phyloP scores from a whole-genome alignment of 169 alveolate genomes.

The Eimeria sp. region DNA sequence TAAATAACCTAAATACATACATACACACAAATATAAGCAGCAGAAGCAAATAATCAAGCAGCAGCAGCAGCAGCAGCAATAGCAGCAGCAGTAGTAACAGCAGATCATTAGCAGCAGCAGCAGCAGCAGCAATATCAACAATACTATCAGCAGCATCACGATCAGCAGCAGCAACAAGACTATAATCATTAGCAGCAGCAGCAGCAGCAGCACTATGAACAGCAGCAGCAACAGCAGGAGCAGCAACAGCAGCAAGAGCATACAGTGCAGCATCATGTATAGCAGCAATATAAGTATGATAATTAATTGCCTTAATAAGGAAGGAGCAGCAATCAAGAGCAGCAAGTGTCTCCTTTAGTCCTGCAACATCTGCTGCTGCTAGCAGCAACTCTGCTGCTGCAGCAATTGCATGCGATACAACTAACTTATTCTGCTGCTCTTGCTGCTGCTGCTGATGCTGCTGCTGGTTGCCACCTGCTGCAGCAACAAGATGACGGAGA shows the following conservation, averaged over 20 bases:
- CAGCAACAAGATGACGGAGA: neutral
- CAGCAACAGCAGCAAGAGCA: neutral
- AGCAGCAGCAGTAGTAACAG: neutral
- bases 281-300: neutral
- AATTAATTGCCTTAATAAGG: neutral
- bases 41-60: neutral
- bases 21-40: neutral
- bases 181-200: neutral
- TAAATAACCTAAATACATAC: slow-evolving; percentile 10
- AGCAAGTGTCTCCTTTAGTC: neutral
- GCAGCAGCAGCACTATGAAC: neutral
- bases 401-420: slow-evolving; percentile 9
- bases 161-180: slow-evolving; percentile 1
- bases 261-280: slow-evolving; percentile 59
- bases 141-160: neutral
- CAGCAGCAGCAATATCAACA: neutral
- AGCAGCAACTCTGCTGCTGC: slow-evolving; percentile 58
- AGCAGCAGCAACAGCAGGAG: neutral
- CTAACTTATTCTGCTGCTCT: neutral
- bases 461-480: neutral
- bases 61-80: slow-evolving; percentile 27
- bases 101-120: neutral
- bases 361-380: slow-evolving; percentile 34
- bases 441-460: no score
- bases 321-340: slow-evolving; percentile 49